Percentiles rank a stretch among this genome's conserved stretches.
Conservation (phyloP, 1,284 basidiomycete genomes). For the Sanghuangporus weigelae region DNA sequence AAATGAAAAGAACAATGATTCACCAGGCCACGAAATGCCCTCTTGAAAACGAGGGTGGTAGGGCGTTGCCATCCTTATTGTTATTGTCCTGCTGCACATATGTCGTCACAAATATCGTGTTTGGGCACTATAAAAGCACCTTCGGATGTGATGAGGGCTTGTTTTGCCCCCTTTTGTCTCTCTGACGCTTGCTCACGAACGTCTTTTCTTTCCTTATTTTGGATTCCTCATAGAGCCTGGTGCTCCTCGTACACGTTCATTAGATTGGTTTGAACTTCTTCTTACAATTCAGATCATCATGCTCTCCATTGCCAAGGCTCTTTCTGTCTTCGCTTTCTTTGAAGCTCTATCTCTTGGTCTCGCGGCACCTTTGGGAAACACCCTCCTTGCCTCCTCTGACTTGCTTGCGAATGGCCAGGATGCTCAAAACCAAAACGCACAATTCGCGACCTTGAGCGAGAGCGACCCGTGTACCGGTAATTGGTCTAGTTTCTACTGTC, state of each 20-base stretch:
- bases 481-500: conserved; percentile 16
- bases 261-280: not conserved
- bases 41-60: not conserved
- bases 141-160: not conserved
- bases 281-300: conserved; percentile 2
- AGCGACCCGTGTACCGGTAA: conserved; percentile 35
- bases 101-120: not conserved
- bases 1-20: not conserved
- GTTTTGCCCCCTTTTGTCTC: not conserved
- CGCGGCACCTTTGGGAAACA: not conserved
- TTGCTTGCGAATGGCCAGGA: conserved; percentile 30
- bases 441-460: conserved; percentile 30
- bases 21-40: not conserved
- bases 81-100: not conserved
- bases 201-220: not conserved
- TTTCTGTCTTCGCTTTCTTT: not conserved
- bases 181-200: not conserved
- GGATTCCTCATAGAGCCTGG: conserved; percentile 11
- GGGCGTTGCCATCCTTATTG: conserved; percentile 11
- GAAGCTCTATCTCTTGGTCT: not conserved
- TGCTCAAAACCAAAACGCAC: conserved; percentile 36
- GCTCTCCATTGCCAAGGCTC: not conserved
- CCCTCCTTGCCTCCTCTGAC: conserved; percentile 2
- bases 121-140: not conserved
- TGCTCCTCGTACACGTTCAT: conserved; percentile 4